Evolutionary conservation across 1,139 yeast species (phyloP), one percentile per base, ranked within the genome.

Genomic region (Tardiomyces digboiensis): DNA sequence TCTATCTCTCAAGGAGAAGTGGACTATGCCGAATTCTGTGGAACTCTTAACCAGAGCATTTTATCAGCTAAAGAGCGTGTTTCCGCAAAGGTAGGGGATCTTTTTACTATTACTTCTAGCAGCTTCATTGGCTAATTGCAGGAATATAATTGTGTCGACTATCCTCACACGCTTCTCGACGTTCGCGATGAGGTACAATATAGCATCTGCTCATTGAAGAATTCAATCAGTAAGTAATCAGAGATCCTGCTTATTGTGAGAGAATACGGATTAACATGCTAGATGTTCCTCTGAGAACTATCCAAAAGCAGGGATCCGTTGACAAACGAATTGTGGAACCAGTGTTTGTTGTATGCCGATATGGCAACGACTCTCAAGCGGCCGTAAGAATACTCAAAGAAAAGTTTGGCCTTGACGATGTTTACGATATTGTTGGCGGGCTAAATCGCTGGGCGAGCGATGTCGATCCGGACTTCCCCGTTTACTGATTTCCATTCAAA

Each of bases 301-400:
- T 73, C 7, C 44, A 20, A 66, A 43, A 40, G 42, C 41, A 41
- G 38, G 41, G 18, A 16, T 22, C 70, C 40, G 40, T 44, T 5
- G 38, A 20, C n/a, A 46, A 46, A 19, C 39, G 41, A 7, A 38
- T 46, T 2, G 39, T 39, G 3, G 52, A 49, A 21, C 61, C 61
- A 0, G 50, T 67, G 1, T 58, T 56, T 49, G 80, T 84, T 0
- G 69, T 89, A 14, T 91, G 99, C 61, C 73, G 97, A 36, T 80
- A 71, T 58, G 99, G 99, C 5, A 88, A 87, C 60, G 97, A 91
- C 60, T 89, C 97, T 0, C 91, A 86, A 56, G 63, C 78, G 18
- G 95, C 95, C 0, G 79, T 85, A 0, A 64, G 70, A 48, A 65
- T 71, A 41, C 61, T 91, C 41, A 66, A 71, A 41, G 77, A 74